phyloP scores from a whole-genome alignment of 768 basidiomycete species.

The Lactarius pseudohatsudake region DNA sequence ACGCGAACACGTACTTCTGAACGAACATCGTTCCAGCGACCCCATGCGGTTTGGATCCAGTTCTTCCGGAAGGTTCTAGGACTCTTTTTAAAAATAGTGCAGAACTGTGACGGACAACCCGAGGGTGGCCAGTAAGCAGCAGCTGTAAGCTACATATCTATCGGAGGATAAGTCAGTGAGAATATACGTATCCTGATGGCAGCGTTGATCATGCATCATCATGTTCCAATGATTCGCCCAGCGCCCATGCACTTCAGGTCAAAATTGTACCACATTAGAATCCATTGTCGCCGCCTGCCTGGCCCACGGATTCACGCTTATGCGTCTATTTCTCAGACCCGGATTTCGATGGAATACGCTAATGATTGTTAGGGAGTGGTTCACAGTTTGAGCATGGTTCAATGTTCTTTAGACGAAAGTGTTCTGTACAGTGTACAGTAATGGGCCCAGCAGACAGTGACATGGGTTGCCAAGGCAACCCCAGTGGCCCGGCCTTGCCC shows the following conservation, averaged over 20 bases:
- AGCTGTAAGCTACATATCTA: too few species aligned
- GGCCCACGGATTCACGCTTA: constrained; percentile 60
- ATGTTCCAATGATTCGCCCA: constrained; percentile 36
- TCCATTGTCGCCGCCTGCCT: constrained; percentile 67
- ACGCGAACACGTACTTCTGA: too few species aligned
- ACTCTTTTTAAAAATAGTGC: too few species aligned
- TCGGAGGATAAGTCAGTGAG: constrained; percentile 33
- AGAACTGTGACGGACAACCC: not conserved
- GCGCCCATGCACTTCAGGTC: constrained; percentile 37
- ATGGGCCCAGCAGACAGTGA: not conserved
- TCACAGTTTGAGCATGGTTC: not conserved
- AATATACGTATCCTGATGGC: too few species aligned
- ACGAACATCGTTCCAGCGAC: too few species aligned
- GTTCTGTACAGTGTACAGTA: not conserved
- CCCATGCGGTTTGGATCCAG: too few species aligned
- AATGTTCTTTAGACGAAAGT: not conserved
- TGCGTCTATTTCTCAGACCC: not conserved
- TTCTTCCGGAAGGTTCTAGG: too few species aligned
- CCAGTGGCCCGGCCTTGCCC: not conserved
- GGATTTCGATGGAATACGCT: not conserved
- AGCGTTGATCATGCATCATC: too few species aligned
- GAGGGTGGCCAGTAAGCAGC: constrained; percentile 37
- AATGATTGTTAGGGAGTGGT: not conserved
- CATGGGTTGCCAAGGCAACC: constrained; percentile 17
- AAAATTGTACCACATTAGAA: constrained; percentile 51